phyloP scores from a whole-genome alignment of 2,329 filamentous ascomycete species.

The Diaporthe caulivora region DNA sequence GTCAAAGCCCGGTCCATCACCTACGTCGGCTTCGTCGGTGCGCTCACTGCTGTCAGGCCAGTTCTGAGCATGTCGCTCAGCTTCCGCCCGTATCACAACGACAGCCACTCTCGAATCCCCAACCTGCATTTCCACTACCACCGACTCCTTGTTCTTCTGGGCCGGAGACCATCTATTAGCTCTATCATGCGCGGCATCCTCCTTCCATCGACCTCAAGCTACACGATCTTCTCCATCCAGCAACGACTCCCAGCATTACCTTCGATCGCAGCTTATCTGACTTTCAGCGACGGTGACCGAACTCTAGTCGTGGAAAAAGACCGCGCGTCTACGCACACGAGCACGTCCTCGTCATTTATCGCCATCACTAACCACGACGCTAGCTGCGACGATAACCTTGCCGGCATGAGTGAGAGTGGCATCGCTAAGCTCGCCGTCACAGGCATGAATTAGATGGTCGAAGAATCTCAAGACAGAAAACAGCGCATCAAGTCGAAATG shows the following conservation, averaged over 20 bases:
- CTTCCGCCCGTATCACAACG: conserved; percentile 53
- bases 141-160: conserved; percentile 6
- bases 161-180: neutral
- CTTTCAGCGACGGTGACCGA: neutral
- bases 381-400: neutral
- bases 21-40: conserved; percentile 63
- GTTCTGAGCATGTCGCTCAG: conserved; percentile 63
- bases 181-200: neutral
- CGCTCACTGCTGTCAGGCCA: conserved; percentile 60
- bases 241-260: neutral
- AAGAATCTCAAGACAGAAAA: conserved; percentile 1
- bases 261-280: conserved; percentile 5
- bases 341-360: conserved; percentile 9
- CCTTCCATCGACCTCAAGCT: neutral
- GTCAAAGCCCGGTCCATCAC: conserved; percentile 47
- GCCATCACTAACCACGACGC: conserved; percentile 12
- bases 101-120: conserved; percentile 43
- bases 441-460: conserved; percentile 1
- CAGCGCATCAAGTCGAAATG: conserved; percentile 4
- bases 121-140: neutral
- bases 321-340: neutral
- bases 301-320: conserved; percentile 12
- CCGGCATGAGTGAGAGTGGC: neutral
- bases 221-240: neutral
- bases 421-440: conserved; percentile 1